Evolutionary conservation across 352 stramenopile species (phyloP), one percentile per base, ranked within the genome.

Genomic region (Globisporangium viniferum): DNA sequence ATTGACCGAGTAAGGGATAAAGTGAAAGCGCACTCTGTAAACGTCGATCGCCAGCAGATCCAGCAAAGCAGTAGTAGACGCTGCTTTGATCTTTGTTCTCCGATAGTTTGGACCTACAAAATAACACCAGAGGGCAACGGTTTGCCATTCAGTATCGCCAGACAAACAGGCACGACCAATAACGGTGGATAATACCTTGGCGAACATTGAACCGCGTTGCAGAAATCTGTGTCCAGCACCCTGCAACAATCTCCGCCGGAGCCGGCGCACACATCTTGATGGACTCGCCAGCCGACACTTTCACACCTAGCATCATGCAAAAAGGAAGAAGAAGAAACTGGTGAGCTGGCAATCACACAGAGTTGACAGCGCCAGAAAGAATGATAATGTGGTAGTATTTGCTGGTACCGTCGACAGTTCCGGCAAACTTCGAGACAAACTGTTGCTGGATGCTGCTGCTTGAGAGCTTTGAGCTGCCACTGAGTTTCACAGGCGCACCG

Each of bases 171-270:
- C 48, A 44, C 36, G 36, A 44, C 12, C 36, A 44, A 44, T 18
- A 44, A 44, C 2, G 36, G 36, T 18, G 36, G 3, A 18, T 15
- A 44, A 27, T 62, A 84, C 86, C 86, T 81, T 91, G 82, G 2
- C 86, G 82, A n/a, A 94, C 84, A n/a, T 93, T 88, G 55, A 92
- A 94, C 4, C 83, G 80, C 20, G 81, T 90, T 5, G 81, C 84
- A 29, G 78, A 74, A 20, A 94, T 77, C 31, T 90, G 80, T 4
- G 81, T 75, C 86, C 86, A 94, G 65, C 77, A 90, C 0, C 81
- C 82, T 36, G 64, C 31, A 12, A 81, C 69, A 24, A 70, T 79
- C 31, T 79, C 74, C 1, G 67, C 66, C 22, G 75, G 68, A 3
- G 73, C 67, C 22, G 81, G 64, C 15, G 73, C 62, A 59, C 82